Percentiles rank a stretch among this genome's conserved stretches.
phyloP scores from a whole-genome alignment of 345 rosid species.

The Populus pruinosa region DNA sequence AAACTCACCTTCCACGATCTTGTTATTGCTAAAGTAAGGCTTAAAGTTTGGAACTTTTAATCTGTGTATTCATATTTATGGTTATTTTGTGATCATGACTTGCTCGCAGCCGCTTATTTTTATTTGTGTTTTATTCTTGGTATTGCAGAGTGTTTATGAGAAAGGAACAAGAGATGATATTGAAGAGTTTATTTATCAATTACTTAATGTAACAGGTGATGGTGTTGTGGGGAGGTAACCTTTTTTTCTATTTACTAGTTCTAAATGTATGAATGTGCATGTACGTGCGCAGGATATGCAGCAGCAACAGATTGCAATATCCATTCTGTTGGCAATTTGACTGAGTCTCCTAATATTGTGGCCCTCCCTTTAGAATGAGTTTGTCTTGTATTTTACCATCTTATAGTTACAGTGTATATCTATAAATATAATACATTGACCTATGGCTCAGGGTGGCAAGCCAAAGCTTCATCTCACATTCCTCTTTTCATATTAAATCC shows the following conservation, averaged over 20 bases:
- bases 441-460: too few species aligned
- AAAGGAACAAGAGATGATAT: conserved; percentile 80
- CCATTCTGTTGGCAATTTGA: too few species aligned
- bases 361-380: too few species aligned
- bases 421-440: too few species aligned
- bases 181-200: conserved; percentile 72
- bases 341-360: too few species aligned
- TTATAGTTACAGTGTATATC: too few species aligned
- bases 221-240: conserved; percentile 58
- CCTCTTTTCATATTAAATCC: too few species aligned
- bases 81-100: neutral
- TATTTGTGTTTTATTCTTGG: neutral
- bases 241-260: conserved; percentile 1
- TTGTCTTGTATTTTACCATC: too few species aligned
- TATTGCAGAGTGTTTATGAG: conserved; percentile 64
- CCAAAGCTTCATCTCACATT: too few species aligned
- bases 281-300: neutral
- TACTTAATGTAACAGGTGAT: conserved; percentile 62
- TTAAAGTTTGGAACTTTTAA: neutral
- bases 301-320: too few species aligned
- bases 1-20: conserved; percentile 67
- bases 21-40: conserved; percentile 73
- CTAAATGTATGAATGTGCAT: neutral
- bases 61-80: neutral
- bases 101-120: neutral